Conservation (phyloP, 805 yeast genomes). For the Helenozyma baotianmanensis region DNA sequence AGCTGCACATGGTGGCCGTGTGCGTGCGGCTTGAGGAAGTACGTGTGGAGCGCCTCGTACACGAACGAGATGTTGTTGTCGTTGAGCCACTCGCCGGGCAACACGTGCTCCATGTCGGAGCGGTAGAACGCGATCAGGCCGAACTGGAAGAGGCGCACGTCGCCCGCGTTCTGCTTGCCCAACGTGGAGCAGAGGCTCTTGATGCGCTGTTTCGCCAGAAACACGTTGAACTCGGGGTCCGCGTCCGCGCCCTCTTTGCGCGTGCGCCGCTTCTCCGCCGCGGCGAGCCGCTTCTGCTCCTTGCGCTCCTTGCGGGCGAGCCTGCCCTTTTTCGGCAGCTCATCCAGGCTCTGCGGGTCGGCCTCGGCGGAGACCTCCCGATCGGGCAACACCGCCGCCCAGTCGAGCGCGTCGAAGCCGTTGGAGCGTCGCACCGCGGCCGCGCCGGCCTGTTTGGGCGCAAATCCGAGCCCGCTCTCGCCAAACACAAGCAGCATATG, state of each 20-base stretch:
- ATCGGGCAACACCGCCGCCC: constrained; percentile 5
- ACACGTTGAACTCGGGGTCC: constrained; percentile 4
- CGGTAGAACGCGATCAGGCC: constrained; percentile 55
- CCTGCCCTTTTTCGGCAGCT: background rate
- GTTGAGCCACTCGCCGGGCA: constrained; percentile 68
- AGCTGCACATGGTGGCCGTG: constrained; percentile 24
- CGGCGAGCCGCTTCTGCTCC: constrained; percentile 3
- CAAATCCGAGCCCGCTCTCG: constrained; percentile 17
- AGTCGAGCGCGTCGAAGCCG: constrained; percentile 13
- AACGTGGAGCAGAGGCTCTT: constrained; percentile 3
- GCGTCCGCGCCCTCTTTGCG: background rate
- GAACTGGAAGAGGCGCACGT: constrained; percentile 40
- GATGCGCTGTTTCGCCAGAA: constrained; percentile 6
- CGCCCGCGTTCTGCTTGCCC: constrained; percentile 10
- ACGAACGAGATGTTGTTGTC: constrained; percentile 64
- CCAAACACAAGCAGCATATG: constrained; percentile 14
- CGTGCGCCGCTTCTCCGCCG: background rate
- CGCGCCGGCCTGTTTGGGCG: constrained; percentile 2
- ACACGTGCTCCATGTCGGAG: constrained; percentile 53
- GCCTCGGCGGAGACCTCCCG: background rate
- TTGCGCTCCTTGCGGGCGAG: constrained; percentile 9
- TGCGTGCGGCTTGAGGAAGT: constrained; percentile 15
- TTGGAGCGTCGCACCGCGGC: constrained; percentile 1
- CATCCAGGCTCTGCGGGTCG: background rate
- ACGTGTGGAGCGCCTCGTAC: constrained; percentile 43